Base-by-base conservation (phyloP, 1,284 basidiomycete species). In the Athelia sp. region DNA sequence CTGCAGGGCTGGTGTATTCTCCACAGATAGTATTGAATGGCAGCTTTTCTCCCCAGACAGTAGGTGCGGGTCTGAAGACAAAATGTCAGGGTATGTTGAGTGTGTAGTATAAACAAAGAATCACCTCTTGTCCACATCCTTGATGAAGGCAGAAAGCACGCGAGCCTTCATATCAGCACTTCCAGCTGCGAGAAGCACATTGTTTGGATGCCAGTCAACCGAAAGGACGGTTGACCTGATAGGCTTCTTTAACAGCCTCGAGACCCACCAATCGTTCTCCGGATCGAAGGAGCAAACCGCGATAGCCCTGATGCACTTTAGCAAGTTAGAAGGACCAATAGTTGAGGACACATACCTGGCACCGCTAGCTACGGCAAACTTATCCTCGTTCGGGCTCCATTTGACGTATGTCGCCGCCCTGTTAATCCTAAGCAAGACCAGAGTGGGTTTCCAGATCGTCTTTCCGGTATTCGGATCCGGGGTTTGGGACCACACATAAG, bases 261-360 rank as follows among this genome's bases (percentile, higher is more conserved):
- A 89, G 2, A 98, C 93, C 97, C 97, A 99, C 97, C 97, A 99
- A 67, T 99, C 92, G 72, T 93, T 96, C 72, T 98, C 94, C 21
- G 90, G 78, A 65, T 98, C 94, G 64, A 96, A 98, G 15, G 90
- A 94, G 66, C 94, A 98, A 45, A 98, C 82, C 10, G 93, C 91
- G 59, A 98, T 94, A 32, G 93, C 89, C 36, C 94, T 90, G n/a
- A n/a, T n/a, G n/a, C n/a, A n/a, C n/a, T n/a, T n/a, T n/a, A n/a
- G n/a, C n/a, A n/a, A n/a, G 43, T 3, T 9, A 45, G 32, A 44
- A 17, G 21, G 26, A 44, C 50, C 24, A 40, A n/a, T 35, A 23
- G n/a, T n/a, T 38, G 10, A 21, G n/a, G 26, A 14, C 9, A 55
- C 79, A 42, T 57, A 91, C 89, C 91, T 81, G 6, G 97, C 95